Conservation (phyloP, 257 asterid genomes). For the Salvia splendens region DNA sequence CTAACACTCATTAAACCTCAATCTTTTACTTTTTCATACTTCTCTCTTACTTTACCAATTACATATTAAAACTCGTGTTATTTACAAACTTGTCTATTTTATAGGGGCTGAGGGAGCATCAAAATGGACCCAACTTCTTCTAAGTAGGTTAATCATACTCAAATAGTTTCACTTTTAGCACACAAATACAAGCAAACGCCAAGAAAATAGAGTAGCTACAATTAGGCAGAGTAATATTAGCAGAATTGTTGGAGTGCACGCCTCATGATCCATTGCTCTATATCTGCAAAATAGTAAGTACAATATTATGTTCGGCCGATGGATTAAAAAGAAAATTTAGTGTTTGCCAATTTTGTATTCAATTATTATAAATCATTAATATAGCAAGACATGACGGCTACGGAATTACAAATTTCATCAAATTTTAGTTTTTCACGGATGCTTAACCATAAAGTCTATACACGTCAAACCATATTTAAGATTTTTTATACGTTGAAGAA, state of each 20-base stretch:
- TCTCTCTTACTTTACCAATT: no score
- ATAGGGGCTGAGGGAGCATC: no score
- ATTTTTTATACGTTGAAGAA: no score
- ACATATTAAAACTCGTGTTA: no score
- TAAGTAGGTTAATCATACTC: no score
- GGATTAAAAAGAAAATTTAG: no score
- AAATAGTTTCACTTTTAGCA: no score
- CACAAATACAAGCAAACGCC: neutral
- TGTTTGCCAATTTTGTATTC: neutral
- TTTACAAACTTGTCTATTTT: no score
- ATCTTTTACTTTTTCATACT: no score
- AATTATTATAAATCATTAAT: neutral
- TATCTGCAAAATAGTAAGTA: neutral
- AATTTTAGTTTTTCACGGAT: neutral
- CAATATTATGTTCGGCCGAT: neutral
- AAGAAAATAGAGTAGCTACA: neutral
- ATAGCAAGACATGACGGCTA: constrained; percentile 18
- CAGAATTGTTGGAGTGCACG: constrained; percentile 20
- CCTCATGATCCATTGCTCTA: neutral
- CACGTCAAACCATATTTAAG: no score
- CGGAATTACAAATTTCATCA: neutral
- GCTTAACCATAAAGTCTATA: neutral
- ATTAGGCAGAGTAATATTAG: neutral
- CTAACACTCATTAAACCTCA: no score
- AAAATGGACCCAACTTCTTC: no score